These are phyloP conservation scores for Tylopilus sp. DNA, from an alignment of 768 basidiomycete species.

Conservation along the genomic window DNA sequence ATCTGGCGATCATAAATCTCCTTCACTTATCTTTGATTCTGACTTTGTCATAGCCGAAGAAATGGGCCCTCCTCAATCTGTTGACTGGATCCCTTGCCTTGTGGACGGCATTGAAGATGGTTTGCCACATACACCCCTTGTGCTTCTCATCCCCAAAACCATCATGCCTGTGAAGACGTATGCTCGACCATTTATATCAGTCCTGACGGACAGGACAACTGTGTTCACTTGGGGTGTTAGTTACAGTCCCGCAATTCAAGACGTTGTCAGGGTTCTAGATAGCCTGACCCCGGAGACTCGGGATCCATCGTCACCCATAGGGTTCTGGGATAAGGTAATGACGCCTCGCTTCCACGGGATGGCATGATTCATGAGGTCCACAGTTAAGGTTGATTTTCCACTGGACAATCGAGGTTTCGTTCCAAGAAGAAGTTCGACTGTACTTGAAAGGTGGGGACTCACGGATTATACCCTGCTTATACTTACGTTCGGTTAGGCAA, in stretches of 20 bases:
- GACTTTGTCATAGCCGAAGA: conserved; percentile 89
- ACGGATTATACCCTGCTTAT: background rate
- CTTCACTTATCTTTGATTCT: conserved; percentile 63
- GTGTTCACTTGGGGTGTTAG: conserved; percentile 88
- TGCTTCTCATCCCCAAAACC: conserved; percentile 76
- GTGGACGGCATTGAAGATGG: conserved; percentile 58
- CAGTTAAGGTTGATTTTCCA: conserved; percentile 79
- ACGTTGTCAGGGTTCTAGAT: conserved; percentile 80
- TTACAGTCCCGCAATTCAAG: conserved; percentile 81
- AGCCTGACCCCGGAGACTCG: conserved; percentile 71
- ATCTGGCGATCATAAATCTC: conserved; percentile 28
- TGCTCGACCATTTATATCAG: conserved; percentile 65
- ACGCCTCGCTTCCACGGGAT: background rate
- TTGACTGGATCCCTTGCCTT: conserved; percentile 68
- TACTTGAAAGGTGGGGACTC: conserved; percentile 75
- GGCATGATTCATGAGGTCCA: conserved; percentile 4
- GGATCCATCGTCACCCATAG: conserved; percentile 79
- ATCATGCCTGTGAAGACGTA: conserved; percentile 96
- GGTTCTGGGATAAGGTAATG: conserved; percentile 93
- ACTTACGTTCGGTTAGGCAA: conserved; percentile 50
- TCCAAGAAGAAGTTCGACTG: conserved; percentile 67
- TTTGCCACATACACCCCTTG: conserved; percentile 50
- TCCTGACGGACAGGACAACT: conserved; percentile 63
- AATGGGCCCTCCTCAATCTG: conserved; percentile 62
- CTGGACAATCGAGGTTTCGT: conserved; percentile 69